These are phyloP conservation scores for Erodium chrysanthum DNA, from an alignment of 441 rosid species.

Conservation along the genomic window DNA sequence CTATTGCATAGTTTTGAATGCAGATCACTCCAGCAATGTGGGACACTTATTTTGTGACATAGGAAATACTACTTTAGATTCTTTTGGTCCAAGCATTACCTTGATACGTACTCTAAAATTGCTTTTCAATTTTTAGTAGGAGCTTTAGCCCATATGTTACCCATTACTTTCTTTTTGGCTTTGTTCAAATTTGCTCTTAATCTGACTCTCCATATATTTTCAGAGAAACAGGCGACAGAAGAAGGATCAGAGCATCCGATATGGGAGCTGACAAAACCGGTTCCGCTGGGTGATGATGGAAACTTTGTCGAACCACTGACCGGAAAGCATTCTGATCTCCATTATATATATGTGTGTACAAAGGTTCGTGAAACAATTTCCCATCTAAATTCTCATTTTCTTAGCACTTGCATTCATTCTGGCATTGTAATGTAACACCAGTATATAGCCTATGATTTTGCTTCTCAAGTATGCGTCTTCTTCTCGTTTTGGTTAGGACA, in stretches of 20 bases:
- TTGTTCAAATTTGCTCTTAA: not conserved
- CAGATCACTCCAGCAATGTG: not conserved
- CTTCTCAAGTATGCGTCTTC: not conserved
- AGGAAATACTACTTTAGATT: no score
- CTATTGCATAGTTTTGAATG: not conserved
- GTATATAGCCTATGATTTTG: not conserved
- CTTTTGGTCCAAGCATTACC: no score
- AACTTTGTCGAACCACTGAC: constrained; percentile 10
- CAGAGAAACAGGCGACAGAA: constrained; percentile 15
- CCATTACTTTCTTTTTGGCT: not conserved
- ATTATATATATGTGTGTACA: constrained; percentile 20
- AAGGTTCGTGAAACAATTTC: constrained; percentile 13
- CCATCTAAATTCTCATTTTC: no score
- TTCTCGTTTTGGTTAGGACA: not conserved
- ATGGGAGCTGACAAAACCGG: constrained; percentile 12
- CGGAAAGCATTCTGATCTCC: constrained; percentile 18
- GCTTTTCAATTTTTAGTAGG: not conserved
- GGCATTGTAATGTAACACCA: not conserved
- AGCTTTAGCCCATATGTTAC: not conserved
- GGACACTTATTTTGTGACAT: no score
- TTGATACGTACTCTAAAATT: no score
- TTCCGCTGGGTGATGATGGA: constrained; percentile 18
- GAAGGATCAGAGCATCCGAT: constrained; percentile 5
- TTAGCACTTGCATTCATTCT: no score
- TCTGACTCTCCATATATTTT: not conserved